Conservation (phyloP, 2,329 filamentous ascomycete species). For the Stromatinia cepivora region DNA sequence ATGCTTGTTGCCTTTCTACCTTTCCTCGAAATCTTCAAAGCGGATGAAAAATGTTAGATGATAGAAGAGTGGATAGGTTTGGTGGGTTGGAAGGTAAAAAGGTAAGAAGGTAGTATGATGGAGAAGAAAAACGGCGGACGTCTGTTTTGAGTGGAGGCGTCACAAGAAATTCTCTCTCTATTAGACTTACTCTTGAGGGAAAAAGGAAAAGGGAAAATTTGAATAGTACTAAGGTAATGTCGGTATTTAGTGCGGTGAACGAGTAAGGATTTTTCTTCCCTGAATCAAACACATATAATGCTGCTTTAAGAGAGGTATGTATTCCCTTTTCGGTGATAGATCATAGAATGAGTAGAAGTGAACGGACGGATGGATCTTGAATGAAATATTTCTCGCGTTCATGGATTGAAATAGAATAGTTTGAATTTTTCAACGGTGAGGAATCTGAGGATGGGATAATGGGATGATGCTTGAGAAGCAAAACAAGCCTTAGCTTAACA, state of each 20-base stretch:
- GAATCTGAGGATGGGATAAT: background rate
- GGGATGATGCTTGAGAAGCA: background rate
- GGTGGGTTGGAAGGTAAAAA: slow-evolving; percentile 1
- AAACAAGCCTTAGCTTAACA: background rate
- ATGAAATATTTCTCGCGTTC: background rate
- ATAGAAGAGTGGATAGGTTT: slow-evolving; percentile 7
- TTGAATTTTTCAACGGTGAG: slow-evolving; percentile 1
- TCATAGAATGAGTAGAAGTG: background rate
- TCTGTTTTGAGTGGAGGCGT: slow-evolving; percentile 16
- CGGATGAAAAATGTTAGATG: slow-evolving; percentile 7
- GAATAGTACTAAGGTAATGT: slow-evolving; percentile 12
- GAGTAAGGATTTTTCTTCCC: slow-evolving; percentile 18
- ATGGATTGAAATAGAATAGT: slow-evolving; percentile 17
- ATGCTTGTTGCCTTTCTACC: slow-evolving; percentile 18
- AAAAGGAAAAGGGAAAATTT: slow-evolving; percentile 19
- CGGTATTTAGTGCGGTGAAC: slow-evolving; percentile 14
- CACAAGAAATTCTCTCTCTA: slow-evolving; percentile 7
- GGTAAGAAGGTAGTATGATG: slow-evolving; percentile 14
- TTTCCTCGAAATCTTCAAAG: slow-evolving; percentile 10
- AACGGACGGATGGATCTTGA: background rate
- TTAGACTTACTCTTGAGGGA: slow-evolving; percentile 5
- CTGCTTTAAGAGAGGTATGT: slow-evolving; percentile 6
- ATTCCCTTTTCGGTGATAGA: background rate
- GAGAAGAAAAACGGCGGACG: slow-evolving; percentile 1
- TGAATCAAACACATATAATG: slow-evolving; percentile 3